phyloP scores from a whole-genome alignment of 2,329 filamentous ascomycete species.

The Fusarium nelsonii region DNA sequence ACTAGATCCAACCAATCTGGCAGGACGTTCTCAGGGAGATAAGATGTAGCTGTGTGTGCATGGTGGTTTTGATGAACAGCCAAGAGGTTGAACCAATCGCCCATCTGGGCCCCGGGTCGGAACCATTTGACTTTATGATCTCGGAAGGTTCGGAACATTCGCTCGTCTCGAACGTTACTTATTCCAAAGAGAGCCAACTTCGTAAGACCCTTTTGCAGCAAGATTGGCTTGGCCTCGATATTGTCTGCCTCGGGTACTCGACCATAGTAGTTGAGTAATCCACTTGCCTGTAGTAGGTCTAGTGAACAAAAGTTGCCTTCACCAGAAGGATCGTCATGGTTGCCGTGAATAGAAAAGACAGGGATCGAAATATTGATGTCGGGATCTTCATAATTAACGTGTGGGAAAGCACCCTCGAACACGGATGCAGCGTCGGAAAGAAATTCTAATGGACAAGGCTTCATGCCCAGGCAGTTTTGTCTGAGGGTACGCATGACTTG shows the following conservation, averaged over 20 bases:
- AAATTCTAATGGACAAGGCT: constrained; percentile 94
- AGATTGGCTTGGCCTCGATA: constrained; percentile 89
- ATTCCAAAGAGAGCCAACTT: constrained; percentile 94
- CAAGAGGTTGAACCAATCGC: constrained; percentile 96
- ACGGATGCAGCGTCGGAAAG: constrained; percentile 92
- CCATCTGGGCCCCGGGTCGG: constrained; percentile 79
- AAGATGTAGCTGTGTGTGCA: constrained; percentile 91
- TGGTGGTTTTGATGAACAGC: constrained; percentile 97
- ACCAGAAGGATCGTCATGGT: constrained; percentile 98
- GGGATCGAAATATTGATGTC: constrained; percentile 98
- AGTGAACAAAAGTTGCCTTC: constrained; percentile 92
- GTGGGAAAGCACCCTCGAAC: constrained; percentile 88
- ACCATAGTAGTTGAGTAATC: constrained; percentile 95
- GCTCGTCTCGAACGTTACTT: constrained; percentile 95
- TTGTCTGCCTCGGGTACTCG: constrained; percentile 95
- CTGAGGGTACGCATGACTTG: constrained; percentile 96
- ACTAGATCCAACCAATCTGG: constrained; percentile 92
- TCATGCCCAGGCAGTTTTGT: constrained; percentile 94
- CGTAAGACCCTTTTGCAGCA: constrained; percentile 92
- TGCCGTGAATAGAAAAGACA: constrained; percentile 98
- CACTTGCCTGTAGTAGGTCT: constrained; percentile 90
- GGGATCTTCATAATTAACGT: constrained; percentile 97
- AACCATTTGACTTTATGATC: constrained; percentile 96
- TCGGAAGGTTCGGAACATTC: constrained; percentile 91
- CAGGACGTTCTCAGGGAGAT: constrained; percentile 91